Evolutionary conservation across 345 rosid species (phyloP).

Genomic region (Triadica sebifera): DNA sequence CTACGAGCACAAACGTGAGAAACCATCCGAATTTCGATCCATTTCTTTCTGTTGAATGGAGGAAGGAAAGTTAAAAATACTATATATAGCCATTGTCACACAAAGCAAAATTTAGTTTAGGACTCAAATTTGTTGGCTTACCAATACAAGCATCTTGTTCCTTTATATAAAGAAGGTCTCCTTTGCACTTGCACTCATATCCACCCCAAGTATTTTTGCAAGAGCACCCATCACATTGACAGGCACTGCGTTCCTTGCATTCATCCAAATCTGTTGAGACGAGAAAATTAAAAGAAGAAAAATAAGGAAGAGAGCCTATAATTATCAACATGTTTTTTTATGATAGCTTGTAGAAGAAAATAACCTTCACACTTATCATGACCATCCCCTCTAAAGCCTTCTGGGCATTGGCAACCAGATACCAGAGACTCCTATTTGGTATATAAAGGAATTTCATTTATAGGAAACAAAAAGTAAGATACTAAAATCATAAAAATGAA

Average conservation of each 20-base stretch:
- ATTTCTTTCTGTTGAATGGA: slow-evolving; percentile 53
- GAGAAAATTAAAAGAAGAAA: neutral
- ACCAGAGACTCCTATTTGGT: slow-evolving; percentile 49
- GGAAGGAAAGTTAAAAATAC: neutral
- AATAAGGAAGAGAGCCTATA: neutral
- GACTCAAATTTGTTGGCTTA: slow-evolving; percentile 25
- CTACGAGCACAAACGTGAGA: slow-evolving; percentile 53
- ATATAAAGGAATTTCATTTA: neutral
- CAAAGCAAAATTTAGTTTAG: neutral
- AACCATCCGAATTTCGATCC: slow-evolving; percentile 77
- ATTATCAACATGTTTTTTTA: neutral
- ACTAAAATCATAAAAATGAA: neutral
- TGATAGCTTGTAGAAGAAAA: neutral
- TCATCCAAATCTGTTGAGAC: slow-evolving; percentile 61
- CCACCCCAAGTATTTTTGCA: slow-evolving; percentile 86
- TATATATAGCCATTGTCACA: neutral
- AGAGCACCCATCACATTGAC: slow-evolving; percentile 90
- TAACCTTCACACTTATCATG: slow-evolving; percentile 63
- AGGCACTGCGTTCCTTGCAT: slow-evolving; percentile 66
- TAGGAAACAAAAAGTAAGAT: neutral
- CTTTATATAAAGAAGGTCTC: slow-evolving; percentile 62
- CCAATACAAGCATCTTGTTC: slow-evolving; percentile 93
- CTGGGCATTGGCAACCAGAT: slow-evolving; percentile 79
- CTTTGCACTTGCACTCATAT: slow-evolving; percentile 84
- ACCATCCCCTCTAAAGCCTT: slow-evolving; percentile 73